Conservation (phyloP, 805 yeast species). For the Maudiozyma pseudohumilis region DNA sequence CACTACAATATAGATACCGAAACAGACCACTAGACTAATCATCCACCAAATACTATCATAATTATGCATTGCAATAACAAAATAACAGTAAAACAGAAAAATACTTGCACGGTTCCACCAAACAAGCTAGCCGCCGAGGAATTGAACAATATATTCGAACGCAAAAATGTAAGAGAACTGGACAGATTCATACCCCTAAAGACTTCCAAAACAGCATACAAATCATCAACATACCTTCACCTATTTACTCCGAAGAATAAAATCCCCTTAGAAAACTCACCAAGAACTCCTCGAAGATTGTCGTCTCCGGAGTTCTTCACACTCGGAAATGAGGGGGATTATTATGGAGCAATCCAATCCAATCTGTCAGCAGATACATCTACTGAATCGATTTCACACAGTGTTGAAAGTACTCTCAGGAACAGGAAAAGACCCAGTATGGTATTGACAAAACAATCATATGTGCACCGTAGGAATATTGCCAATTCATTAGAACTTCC, state of each 20-base stretch:
- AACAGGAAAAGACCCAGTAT: neutral
- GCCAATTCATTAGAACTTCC: constrained; percentile 40
- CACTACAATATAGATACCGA: no score
- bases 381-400: constrained; percentile 2
- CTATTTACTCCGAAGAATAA: constrained; percentile 6
- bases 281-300: constrained; percentile 21
- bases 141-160: no score
- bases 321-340: constrained; percentile 16
- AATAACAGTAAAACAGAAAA: no score
- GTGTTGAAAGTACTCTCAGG: neutral
- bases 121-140: no score
- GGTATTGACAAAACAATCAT: constrained; percentile 5
- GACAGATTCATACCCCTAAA: constrained; percentile 34
- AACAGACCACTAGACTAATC: no score
- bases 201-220: constrained; percentile 25
- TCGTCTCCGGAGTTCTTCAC: constrained; percentile 27
- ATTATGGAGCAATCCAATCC: constrained; percentile 14
- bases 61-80: no score
- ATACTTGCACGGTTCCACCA: no score
- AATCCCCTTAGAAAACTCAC: constrained; percentile 9
- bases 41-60: no score
- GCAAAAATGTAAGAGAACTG: constrained; percentile 11
- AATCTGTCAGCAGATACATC: neutral
- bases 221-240: constrained; percentile 11
- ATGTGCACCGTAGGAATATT: constrained; percentile 31